These are phyloP conservation scores for Tympanopsis confertula DNA, from an alignment of 2,329 filamentous ascomycete species.

Conservation along the genomic window DNA sequence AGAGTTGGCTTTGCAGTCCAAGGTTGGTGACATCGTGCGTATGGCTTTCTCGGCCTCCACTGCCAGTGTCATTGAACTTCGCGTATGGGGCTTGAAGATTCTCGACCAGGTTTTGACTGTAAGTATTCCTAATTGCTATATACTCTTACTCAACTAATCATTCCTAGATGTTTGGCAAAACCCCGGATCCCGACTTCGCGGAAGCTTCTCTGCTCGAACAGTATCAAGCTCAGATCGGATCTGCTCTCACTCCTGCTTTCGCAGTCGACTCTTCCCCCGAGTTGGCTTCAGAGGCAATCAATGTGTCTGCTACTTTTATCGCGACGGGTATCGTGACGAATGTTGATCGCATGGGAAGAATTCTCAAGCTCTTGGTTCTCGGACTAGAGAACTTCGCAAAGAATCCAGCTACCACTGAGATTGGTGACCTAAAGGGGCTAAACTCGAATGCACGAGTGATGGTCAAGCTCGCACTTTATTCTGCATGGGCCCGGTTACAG, in stretches of 20 bases:
- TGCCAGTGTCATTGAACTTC: constrained; percentile 77
- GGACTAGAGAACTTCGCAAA: constrained; percentile 72
- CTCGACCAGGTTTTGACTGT: constrained; percentile 72
- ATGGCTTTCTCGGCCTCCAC: constrained; percentile 98
- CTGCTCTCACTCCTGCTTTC: constrained; percentile 89
- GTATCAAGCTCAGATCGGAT: constrained; percentile 96
- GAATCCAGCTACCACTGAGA: constrained; percentile 70
- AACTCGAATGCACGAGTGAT: constrained; percentile 95
- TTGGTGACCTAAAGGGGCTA: constrained; percentile 83
- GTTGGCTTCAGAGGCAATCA: constrained; percentile 87
- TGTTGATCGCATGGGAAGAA: constrained; percentile 95
- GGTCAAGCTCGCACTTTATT: constrained; percentile 95
- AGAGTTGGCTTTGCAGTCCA: constrained; percentile 67
- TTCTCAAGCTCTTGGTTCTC: constrained; percentile 81
- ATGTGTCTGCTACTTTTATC: constrained; percentile 96
- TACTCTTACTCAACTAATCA: not conserved
- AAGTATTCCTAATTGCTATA: not conserved
- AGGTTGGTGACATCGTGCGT: constrained; percentile 81
- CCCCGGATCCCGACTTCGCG: constrained; percentile 92
- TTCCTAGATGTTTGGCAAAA: constrained; percentile 76
- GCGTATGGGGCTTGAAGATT: constrained; percentile 85
- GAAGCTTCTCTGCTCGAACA: constrained; percentile 93
- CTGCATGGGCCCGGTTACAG: constrained; percentile 93
- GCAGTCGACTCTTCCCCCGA: constrained; percentile 92
- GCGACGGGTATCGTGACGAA: constrained; percentile 95